These are phyloP conservation scores for Tremellales sp. DNA, from an alignment of 1,284 basidiomycete genomes.

Conservation along the genomic window DNA sequence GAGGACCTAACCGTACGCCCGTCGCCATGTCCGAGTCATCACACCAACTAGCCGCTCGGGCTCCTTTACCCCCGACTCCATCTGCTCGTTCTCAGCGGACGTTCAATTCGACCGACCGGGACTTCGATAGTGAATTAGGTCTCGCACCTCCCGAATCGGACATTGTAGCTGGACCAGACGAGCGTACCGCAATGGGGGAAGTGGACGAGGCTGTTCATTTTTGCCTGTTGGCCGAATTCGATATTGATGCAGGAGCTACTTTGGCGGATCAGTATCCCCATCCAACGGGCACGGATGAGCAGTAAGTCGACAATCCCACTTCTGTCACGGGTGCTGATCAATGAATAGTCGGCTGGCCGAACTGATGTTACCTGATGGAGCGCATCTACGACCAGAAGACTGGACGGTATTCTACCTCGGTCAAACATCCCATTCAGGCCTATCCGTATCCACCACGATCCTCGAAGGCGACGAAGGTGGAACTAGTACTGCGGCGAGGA, in stretches of 20 bases:
- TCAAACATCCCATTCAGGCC: conserved; percentile 58
- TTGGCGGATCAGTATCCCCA: conserved; percentile 91
- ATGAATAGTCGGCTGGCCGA: conserved; percentile 90
- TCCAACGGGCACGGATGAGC: conserved; percentile 84
- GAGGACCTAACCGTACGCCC: too few species aligned
- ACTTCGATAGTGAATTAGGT: conserved; percentile 18
- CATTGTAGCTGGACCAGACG: neutral
- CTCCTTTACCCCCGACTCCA: conserved; percentile 8
- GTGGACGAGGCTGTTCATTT: conserved; percentile 73
- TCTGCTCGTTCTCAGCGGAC: conserved; percentile 11
- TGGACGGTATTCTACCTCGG: conserved; percentile 99
- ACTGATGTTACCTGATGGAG: conserved; percentile 97
- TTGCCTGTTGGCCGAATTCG: conserved; percentile 89
- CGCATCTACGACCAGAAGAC: conserved; percentile 87
- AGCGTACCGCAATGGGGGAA: neutral
- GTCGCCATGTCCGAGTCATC: too few species aligned
- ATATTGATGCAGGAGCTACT: conserved; percentile 86
- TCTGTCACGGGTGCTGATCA: conserved; percentile 3
- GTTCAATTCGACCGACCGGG: conserved; percentile 12
- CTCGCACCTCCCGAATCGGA: conserved; percentile 7
- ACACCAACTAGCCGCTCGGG: too few species aligned
- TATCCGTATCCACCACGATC: neutral
- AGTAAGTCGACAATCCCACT: conserved; percentile 55
- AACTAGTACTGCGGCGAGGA: conserved; percentile 2
- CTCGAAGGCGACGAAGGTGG: neutral